Conservation (phyloP, 2,329 filamentous ascomycete genomes). For the Gliomastix tumulicola region DNA sequence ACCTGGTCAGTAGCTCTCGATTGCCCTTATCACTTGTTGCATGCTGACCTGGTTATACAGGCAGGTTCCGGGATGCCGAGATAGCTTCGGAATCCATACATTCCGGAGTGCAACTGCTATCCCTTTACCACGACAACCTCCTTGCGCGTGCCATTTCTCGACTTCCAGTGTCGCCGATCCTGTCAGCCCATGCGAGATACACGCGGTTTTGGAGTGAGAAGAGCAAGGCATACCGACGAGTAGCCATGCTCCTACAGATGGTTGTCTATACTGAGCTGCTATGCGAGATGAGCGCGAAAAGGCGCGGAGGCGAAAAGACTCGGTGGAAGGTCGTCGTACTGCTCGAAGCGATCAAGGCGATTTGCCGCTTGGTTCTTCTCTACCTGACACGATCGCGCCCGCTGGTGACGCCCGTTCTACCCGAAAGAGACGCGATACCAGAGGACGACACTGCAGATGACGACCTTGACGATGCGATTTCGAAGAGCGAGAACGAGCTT, state of each 20-base stretch:
- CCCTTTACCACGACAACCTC: slow-evolving; percentile 86
- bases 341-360: slow-evolving; percentile 78
- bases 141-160: slow-evolving; percentile 61
- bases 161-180: slow-evolving; percentile 42
- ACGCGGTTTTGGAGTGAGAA: slow-evolving; percentile 60
- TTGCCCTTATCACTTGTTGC: background rate
- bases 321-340: slow-evolving; percentile 84
- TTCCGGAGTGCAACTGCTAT: slow-evolving; percentile 81
- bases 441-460: slow-evolving; percentile 38
- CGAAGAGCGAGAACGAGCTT: slow-evolving; percentile 30
- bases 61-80: slow-evolving; percentile 85
- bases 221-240: slow-evolving; percentile 66
- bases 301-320: slow-evolving; percentile 68
- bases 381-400: slow-evolving; percentile 78
- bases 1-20: slow-evolving; percentile 51
- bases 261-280: slow-evolving; percentile 91
- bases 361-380: slow-evolving; percentile 75
- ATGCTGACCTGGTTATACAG: slow-evolving; percentile 24
- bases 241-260: slow-evolving; percentile 78
- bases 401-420: slow-evolving; percentile 74
- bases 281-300: slow-evolving; percentile 95
- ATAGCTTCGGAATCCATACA: slow-evolving; percentile 90
- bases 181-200: slow-evolving; percentile 56
- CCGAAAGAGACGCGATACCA: slow-evolving; percentile 75
- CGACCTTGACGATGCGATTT: slow-evolving; percentile 29